Conservation (phyloP, 2,329 filamentous ascomycete genomes). For the Hypocreales sp. region DNA sequence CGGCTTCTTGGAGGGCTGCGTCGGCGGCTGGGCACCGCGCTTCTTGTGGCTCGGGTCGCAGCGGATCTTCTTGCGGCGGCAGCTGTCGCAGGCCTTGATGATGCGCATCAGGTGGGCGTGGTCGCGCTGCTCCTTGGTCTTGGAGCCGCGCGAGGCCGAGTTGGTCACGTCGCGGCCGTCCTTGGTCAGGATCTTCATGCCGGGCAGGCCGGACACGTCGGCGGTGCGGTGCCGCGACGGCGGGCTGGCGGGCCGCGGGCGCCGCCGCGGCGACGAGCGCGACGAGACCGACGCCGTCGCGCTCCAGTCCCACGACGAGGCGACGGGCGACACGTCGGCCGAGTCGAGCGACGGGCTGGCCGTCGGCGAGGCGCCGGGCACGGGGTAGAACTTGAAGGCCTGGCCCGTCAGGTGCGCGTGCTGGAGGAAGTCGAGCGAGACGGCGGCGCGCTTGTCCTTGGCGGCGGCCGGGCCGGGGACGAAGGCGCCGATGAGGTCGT, state of each 20-base stretch:
- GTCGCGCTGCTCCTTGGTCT: slow-evolving; percentile 52
- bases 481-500: slow-evolving; percentile 42
- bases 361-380: slow-evolving; percentile 24
- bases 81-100: slow-evolving; percentile 50
- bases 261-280: slow-evolving; percentile 11
- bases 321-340: slow-evolving; percentile 28
- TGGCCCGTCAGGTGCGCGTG: slow-evolving; percentile 37
- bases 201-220: slow-evolving; percentile 39
- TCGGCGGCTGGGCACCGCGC: slow-evolving; percentile 17
- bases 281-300: slow-evolving; percentile 15
- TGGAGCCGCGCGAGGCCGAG: slow-evolving; percentile 44
- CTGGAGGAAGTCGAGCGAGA: slow-evolving; percentile 45
- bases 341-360: slow-evolving; percentile 28
- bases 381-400: slow-evolving; percentile 44
- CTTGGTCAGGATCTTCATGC: slow-evolving; percentile 52
- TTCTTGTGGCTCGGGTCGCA: slow-evolving; percentile 46
- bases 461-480: slow-evolving; percentile 35
- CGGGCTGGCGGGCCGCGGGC: slow-evolving; percentile 10
- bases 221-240: slow-evolving; percentile 13
- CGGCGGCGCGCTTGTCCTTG: slow-evolving; percentile 40
- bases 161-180: slow-evolving; percentile 49
- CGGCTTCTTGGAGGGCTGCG: slow-evolving; percentile 23
- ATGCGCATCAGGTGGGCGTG: slow-evolving; percentile 52
- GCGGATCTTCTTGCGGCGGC: slow-evolving; percentile 46
- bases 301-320: slow-evolving; percentile 32